These are phyloP conservation scores for Nepenthes gracilis DNA, from an alignment of 148 eudicot species.

Conservation along the genomic window DNA sequence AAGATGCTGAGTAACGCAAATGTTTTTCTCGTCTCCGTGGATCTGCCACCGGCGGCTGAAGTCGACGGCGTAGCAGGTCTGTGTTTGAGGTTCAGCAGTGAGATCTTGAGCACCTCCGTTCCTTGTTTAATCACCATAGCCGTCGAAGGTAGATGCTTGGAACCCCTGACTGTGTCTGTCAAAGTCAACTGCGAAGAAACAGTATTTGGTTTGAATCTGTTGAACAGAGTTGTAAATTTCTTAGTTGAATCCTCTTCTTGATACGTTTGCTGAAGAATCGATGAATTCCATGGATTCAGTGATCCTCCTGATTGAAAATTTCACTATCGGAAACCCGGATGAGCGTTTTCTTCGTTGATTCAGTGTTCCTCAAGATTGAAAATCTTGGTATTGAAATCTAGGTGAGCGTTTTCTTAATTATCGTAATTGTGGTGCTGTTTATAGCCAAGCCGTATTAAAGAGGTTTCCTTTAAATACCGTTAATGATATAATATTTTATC, in stretches of 20 bases:
- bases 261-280: not conserved
- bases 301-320: not conserved
- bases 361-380: no score
- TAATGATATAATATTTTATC: no score
- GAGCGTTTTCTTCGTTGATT: no score
- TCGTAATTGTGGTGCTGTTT: no score
- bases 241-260: slow-evolving; percentile 37
- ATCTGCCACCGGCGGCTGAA: slow-evolving; percentile 61
- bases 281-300: not conserved
- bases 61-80: slow-evolving; percentile 80
- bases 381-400: no score
- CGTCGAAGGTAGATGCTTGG: slow-evolving; percentile 67
- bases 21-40: slow-evolving; percentile 66
- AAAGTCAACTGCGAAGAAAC: slow-evolving; percentile 99
- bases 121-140: slow-evolving; percentile 77
- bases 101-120: slow-evolving; percentile 70
- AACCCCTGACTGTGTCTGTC: slow-evolving; percentile 62
- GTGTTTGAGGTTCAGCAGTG: slow-evolving; percentile 67
- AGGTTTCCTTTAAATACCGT: no score
- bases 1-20: slow-evolving; percentile 89
- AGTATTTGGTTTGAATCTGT: slow-evolving; percentile 84
- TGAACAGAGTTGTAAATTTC: slow-evolving; percentile 79
- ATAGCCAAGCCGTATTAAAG: no score
- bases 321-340: no score
- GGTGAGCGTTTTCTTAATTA: no score